Base-by-base conservation (phyloP, 306 rosid species). In the Prunus fruticosa region DNA sequence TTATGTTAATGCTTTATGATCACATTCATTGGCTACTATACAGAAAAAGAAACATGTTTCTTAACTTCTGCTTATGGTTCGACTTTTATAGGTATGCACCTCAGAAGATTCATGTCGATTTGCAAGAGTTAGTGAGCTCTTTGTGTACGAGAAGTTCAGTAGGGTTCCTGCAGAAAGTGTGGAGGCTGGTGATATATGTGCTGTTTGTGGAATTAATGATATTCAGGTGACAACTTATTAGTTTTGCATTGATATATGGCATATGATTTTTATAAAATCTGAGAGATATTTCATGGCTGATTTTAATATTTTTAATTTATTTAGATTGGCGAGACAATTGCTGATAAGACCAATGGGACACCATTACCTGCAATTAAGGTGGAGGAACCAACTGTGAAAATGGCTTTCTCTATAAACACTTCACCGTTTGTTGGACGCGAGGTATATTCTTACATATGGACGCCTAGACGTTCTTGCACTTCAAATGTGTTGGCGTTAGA, bases 271-370 rank as follows among this genome's bases (percentile, higher is more conserved):
- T 49, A 32, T 61, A 18, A 64, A 23, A 12, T 62, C 23, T 32
- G 28, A 54, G 58, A 38, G 25, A 68, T 45, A 67, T 13, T 47
- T 74, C 49, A 8, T 50, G 46, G 23, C 56, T 64, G 28, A 49
- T 72, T 50, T 25, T 32, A 68, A 62, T 50, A 60, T 49, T 67
- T 54, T 64, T 73, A 75, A 57, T 71, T 50, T 75, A 3, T 53
- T 73, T 83, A 95, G 99, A 95, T 95, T 87, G 99, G 99, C n/a
- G 99, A 95, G 87, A 95, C 99, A 57, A 90, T 95, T 81, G 97
- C 97, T 78, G 91, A 87, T 71, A 95, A 90, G 83, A 43, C 69
- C 74, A 74, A 46, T 69, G 99, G 99, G 47, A 92, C 80, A 76
- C 97, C 99, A 30, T 84, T 95, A 74, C 99, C 99, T 34, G 90